Conservation (phyloP, 805 yeast species). For the Trichomonascus vanleenenianus region DNA sequence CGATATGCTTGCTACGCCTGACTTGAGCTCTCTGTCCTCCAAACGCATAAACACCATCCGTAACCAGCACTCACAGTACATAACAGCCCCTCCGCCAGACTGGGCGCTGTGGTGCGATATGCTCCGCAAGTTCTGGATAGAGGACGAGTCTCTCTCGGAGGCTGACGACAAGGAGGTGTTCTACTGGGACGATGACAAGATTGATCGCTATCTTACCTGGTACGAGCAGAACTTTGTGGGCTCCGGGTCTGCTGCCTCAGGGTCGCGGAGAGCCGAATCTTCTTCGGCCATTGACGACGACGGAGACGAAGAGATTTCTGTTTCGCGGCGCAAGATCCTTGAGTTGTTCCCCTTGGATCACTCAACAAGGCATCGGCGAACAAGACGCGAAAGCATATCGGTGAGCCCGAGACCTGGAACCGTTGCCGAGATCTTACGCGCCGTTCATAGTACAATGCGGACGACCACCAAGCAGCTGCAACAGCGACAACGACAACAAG, state of each 20-base stretch:
- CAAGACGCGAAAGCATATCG: not conserved
- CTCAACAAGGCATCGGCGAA: not conserved
- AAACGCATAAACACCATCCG: not conserved
- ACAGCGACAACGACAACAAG: too few species aligned
- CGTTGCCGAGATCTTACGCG: conserved; percentile 10
- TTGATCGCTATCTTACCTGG: conserved; percentile 45
- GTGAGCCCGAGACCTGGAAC: conserved; percentile 4
- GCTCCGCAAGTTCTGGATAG: conserved; percentile 22
- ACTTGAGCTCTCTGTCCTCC: not conserved
- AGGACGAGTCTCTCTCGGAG: conserved; percentile 18
- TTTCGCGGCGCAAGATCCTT: too few species aligned
- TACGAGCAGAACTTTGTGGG: conserved; percentile 28
- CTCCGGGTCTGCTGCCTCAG: not conserved
- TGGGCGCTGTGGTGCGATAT: conserved; percentile 30
- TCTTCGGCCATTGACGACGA: not conserved
- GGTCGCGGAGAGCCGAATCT: too few species aligned
- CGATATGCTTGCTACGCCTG: conserved; percentile 14
- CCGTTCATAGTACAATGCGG: conserved; percentile 3
- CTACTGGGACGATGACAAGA: conserved; percentile 42
- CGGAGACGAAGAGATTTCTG: too few species aligned
- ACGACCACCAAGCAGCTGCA: conserved; percentile 2
- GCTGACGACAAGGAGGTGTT: conserved; percentile 32
- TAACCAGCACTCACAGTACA: not conserved
- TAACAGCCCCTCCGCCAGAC: conserved; percentile 13
- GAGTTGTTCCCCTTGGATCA: not conserved